These are phyloP conservation scores for Actinidia arguta DNA, from an alignment of 179 eudicot species.

Conservation along the genomic window DNA sequence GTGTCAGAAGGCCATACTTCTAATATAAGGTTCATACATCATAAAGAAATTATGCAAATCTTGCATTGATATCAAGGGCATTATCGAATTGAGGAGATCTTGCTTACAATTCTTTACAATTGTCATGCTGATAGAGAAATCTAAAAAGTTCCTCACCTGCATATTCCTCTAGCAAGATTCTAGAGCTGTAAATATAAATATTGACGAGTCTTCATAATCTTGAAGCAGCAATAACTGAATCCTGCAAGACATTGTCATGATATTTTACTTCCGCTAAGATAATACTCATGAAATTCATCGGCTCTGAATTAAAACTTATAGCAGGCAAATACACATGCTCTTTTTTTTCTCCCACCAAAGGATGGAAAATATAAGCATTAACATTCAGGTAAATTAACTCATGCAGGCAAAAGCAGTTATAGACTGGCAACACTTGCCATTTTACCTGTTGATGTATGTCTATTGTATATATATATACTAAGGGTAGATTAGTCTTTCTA, in stretches of 20 bases:
- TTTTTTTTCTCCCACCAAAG: background rate
- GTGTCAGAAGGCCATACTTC: background rate
- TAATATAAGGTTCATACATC: background rate
- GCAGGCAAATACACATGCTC: background rate
- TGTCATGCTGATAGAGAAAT: background rate
- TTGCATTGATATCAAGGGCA: background rate
- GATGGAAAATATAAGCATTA: background rate
- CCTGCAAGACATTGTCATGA: background rate
- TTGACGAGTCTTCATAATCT: background rate
- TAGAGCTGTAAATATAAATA: background rate
- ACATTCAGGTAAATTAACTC: background rate
- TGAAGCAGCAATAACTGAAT: background rate
- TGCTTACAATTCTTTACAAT: background rate
- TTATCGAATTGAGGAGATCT: background rate
- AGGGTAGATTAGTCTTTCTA: no score
- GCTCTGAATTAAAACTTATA: background rate
- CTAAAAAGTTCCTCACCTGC: background rate
- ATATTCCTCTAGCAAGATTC: background rate
- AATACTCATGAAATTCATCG: background rate
- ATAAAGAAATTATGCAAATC: background rate
- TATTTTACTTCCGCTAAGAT: background rate
- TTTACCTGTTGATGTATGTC: no score
- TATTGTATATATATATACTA: no score
- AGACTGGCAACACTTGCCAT: background rate
- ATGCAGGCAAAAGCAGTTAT: background rate